Evolutionary conservation across 1,284 basidiomycete genomes (phyloP), one percentile per base, ranked within the genome.

Genomic region (Neonothopanus nambi): DNA sequence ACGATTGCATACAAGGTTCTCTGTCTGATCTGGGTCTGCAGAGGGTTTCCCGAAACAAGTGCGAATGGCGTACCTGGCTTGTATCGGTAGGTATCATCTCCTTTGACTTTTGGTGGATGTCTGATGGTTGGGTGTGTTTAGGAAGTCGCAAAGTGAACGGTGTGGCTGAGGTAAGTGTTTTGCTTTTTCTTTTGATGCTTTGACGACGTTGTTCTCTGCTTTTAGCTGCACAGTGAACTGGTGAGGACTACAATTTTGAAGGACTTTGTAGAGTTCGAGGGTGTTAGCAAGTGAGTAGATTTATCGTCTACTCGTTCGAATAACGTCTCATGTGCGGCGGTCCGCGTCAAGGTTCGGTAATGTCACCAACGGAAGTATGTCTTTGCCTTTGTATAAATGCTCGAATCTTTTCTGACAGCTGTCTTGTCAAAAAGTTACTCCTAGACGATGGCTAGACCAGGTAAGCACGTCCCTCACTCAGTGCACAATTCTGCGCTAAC

Each of bases 71-170:
- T 85, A 87, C 69, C 72, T 93, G 24, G 89, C 89, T 9, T 86
- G 82, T 65, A 85, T 91, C 51, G 88, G 85, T 83, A 57, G 43
- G 76, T 69, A 5, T 1, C 43, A 24, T 48, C 11, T 52, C 37
- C 9, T 33, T 12, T 48, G 15, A 12, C 24, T 38, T 21, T 44
- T 36, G 13, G 12, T 12, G 39, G 17, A 33, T 8, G 13, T 2
- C 30, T 59, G 42, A 40, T 11, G 13, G 44, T 23, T n/a, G 38
- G 3, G 20, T 37, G 38, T 36, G 35, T 7, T 57, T 55, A 82
- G 82, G 87, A 67, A 84, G 89, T 75, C 76, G 89, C 66, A 94
- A 90, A 69, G 89, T 95, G 64, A 97, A 97, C 64, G 94, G 95
- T 67, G 95, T 97, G 20, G 94, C 95, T n/a, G 94, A 95, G 76